A percentile compares a stretch with the other conserved stretches of the same genome.
Conservation (phyloP, 495 filamentous ascomycete genomes). For the Trichoderma gamsii region DNA sequence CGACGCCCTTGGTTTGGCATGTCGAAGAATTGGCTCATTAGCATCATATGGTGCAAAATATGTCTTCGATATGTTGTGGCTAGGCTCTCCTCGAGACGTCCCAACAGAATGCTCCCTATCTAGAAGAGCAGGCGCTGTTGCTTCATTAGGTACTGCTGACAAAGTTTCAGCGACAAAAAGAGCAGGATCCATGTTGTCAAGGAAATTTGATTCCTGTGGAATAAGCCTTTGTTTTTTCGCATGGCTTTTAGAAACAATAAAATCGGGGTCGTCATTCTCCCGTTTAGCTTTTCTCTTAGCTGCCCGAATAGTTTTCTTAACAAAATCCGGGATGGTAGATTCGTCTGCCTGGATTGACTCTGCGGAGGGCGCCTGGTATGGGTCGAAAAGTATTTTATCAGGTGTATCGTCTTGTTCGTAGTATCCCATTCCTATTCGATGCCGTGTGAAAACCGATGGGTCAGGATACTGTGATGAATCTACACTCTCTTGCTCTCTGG, state of each 20-base stretch:
- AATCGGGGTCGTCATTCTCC: slow-evolving; percentile 45
- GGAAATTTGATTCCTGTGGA: slow-evolving; percentile 20
- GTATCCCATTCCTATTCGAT: slow-evolving; percentile 47
- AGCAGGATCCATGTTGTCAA: slow-evolving; percentile 38
- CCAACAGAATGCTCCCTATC: slow-evolving; percentile 15
- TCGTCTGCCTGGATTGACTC: slow-evolving; percentile 33
- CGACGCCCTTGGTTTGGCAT: slow-evolving; percentile 38
- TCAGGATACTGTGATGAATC: slow-evolving; percentile 43
- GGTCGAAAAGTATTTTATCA: slow-evolving; percentile 45
- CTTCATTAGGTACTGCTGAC: neutral
- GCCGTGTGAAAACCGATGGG: slow-evolving; percentile 36
- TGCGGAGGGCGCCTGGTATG: slow-evolving; percentile 39
- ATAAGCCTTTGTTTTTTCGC: slow-evolving; percentile 32
- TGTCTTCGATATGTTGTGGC: neutral
- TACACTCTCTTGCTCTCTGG: slow-evolving; percentile 7
- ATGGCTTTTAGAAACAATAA: slow-evolving; percentile 31
- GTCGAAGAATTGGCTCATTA: slow-evolving; percentile 36
- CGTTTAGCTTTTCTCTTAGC: slow-evolving; percentile 41
- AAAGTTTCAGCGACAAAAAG: slow-evolving; percentile 22
- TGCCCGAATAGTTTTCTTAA: slow-evolving; percentile 41
- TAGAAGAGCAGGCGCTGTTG: neutral
- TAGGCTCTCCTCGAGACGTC: neutral
- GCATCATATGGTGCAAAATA: slow-evolving; percentile 16
- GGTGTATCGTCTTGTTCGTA: slow-evolving; percentile 48
- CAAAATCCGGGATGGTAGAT: slow-evolving; percentile 38